Percentiles rank a stretch among this genome's conserved stretches.
Conservation (phyloP, 768 basidiomycete genomes). For the Infundibulicybe gibba region DNA sequence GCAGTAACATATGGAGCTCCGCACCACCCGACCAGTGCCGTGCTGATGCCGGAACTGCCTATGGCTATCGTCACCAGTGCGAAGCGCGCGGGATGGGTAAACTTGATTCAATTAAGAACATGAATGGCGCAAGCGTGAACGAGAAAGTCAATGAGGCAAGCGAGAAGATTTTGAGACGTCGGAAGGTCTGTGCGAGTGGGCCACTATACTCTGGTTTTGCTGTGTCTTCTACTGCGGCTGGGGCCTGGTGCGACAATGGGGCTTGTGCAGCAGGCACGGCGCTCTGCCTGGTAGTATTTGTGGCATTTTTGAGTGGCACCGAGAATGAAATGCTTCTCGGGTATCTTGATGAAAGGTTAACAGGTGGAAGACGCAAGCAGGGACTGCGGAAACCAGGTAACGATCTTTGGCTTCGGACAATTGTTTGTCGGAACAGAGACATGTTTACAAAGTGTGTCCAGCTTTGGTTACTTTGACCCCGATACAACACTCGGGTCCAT, state of each 20-base stretch:
- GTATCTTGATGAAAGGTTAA: no score
- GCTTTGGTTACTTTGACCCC: not conserved
- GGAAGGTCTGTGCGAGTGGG: slow-evolving; percentile 70
- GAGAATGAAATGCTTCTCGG: no score
- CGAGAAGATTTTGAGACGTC: slow-evolving; percentile 79
- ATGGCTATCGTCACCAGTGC: slow-evolving; percentile 69
- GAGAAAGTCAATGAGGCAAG: slow-evolving; percentile 73
- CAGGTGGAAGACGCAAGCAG: no score
- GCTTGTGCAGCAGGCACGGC: not conserved
- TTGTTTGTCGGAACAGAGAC: slow-evolving; percentile 6
- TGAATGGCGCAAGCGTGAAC: slow-evolving; percentile 67
- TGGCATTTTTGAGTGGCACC: not conserved
- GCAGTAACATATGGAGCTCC: slow-evolving; percentile 72
- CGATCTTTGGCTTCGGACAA: not conserved
- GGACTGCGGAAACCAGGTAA: not conserved
- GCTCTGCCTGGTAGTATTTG: not conserved
- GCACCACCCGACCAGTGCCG: slow-evolving; percentile 67
- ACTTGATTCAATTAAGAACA: slow-evolving; percentile 77
- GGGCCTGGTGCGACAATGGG: not conserved
- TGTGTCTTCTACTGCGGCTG: slow-evolving; percentile 1
- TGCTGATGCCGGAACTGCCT: slow-evolving; percentile 70
- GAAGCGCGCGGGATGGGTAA: slow-evolving; percentile 62
- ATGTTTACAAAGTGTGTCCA: slow-evolving; percentile 1
- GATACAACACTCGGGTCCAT: not conserved
- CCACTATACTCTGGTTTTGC: slow-evolving; percentile 55